A percentile compares a stretch with the other conserved stretches of the same genome.
phyloP scores from a whole-genome alignment of 768 basidiomycete genomes.

The Leccinum truebloodii region DNA sequence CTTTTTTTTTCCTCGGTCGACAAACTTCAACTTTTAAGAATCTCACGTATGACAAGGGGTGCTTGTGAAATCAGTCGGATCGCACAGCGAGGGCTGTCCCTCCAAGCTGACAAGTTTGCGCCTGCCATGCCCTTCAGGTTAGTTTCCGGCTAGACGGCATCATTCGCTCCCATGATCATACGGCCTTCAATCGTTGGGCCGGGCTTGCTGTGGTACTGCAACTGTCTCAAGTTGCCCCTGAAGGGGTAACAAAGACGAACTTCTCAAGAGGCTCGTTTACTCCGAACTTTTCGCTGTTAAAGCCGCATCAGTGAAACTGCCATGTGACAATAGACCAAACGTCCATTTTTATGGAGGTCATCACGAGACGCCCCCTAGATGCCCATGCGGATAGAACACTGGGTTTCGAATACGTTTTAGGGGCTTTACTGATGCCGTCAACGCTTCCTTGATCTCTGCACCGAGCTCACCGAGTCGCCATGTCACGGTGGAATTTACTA shows the following conservation, averaged over 20 bases:
- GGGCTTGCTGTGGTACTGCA: conserved; percentile 24
- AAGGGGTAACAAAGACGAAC: conserved; percentile 6
- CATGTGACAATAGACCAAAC: not conserved
- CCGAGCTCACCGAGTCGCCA: not conserved
- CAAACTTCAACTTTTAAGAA: not conserved
- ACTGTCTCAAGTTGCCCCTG: conserved; percentile 22
- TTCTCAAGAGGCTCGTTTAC: conserved; percentile 35
- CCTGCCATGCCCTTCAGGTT: conserved; percentile 17
- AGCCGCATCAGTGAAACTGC: not conserved
- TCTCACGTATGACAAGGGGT: not conserved
- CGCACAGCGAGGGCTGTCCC: not conserved
- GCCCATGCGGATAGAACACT: conserved; percentile 4
- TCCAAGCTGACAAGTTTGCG: not conserved
- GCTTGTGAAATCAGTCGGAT: not conserved
- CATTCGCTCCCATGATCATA: conserved; percentile 41
- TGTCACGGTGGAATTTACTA: conserved; percentile 36
- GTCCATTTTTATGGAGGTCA: conserved; percentile 2
- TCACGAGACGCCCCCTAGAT: conserved; percentile 48
- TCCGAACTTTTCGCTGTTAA: conserved; percentile 15
- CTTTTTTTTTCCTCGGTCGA: not conserved
- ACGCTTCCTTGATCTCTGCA: conserved; percentile 1
- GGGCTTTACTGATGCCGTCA: too few relatives aligned
- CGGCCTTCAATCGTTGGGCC: conserved; percentile 20
- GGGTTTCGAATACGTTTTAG: too few relatives aligned
- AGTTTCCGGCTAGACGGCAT: conserved; percentile 36